phyloP scores from a whole-genome alignment of 345 rosid species.

The Dipteronia dyeriana region DNA sequence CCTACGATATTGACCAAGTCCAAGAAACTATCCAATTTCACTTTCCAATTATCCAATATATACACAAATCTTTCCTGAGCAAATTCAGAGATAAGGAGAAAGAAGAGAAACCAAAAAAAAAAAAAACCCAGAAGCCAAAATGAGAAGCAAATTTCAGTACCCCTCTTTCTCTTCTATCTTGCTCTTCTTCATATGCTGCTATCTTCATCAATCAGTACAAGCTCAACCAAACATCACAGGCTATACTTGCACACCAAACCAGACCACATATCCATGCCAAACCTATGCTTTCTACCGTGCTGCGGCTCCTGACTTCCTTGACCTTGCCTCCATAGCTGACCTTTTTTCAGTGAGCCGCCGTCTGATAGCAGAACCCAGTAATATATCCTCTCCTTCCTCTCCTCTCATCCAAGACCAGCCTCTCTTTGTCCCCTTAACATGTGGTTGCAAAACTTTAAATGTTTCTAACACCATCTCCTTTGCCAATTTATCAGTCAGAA shows the following conservation, averaged over 20 bases:
- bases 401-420: slow-evolving; percentile 47
- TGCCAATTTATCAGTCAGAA: slow-evolving; percentile 52
- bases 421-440: slow-evolving; percentile 60
- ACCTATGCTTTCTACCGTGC: slow-evolving; percentile 61
- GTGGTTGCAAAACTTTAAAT: slow-evolving; percentile 54
- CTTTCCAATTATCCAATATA: slow-evolving; percentile 1
- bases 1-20: not conserved
- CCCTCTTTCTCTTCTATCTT: slow-evolving; percentile 25
- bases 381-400: slow-evolving; percentile 53
- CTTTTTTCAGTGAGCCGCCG: slow-evolving; percentile 61
- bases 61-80: not conserved
- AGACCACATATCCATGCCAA: slow-evolving; percentile 52
- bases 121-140: slow-evolving; percentile 5
- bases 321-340: slow-evolving; percentile 60
- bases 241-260: slow-evolving; percentile 39
- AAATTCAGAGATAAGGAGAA: not conserved
- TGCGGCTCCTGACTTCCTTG: slow-evolving; percentile 42
- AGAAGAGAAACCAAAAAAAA: not conserved
- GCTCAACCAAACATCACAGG: slow-evolving; percentile 54
- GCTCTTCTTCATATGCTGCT: slow-evolving; percentile 27
- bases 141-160: slow-evolving; percentile 14
- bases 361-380: slow-evolving; percentile 62
- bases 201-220: slow-evolving; percentile 6
- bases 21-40: not conserved
- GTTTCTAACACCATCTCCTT: slow-evolving; percentile 36